Conservation (phyloP, 148 eudicot genomes). For the Camellia japonica region DNA sequence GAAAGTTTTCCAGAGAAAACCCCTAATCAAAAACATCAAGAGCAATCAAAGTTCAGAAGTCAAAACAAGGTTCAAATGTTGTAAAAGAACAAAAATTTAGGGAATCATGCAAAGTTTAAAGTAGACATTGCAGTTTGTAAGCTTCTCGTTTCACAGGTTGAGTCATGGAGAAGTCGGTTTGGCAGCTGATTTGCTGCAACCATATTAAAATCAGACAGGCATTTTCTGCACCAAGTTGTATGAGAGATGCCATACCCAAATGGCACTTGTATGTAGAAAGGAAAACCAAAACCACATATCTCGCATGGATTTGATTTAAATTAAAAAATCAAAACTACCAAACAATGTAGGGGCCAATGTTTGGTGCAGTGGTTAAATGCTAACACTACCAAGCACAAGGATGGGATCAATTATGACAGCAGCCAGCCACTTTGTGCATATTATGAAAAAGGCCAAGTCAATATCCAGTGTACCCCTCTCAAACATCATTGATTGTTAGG, state of each 20-base stretch:
- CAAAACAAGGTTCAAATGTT: too few relatives aligned
- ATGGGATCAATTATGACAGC: neutral
- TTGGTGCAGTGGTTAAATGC: neutral
- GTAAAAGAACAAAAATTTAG: too few relatives aligned
- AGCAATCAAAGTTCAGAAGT: too few relatives aligned
- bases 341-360: neutral
- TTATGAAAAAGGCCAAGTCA: neutral
- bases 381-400: neutral
- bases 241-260: neutral
- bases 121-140: neutral
- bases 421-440: neutral
- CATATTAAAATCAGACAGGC: neutral
- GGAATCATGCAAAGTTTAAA: neutral
- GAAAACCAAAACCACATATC: neutral
- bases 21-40: too few relatives aligned
- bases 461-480: neutral
- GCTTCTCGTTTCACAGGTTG: neutral
- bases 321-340: neutral
- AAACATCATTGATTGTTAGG: neutral
- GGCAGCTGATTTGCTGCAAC: neutral
- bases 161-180: neutral
- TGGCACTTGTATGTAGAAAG: neutral
- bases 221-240: neutral
- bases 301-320: neutral
- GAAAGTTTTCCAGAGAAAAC: too few relatives aligned